Conservation (phyloP, 2,329 filamentous ascomycete species). For the Fusarium bactridioides region DNA sequence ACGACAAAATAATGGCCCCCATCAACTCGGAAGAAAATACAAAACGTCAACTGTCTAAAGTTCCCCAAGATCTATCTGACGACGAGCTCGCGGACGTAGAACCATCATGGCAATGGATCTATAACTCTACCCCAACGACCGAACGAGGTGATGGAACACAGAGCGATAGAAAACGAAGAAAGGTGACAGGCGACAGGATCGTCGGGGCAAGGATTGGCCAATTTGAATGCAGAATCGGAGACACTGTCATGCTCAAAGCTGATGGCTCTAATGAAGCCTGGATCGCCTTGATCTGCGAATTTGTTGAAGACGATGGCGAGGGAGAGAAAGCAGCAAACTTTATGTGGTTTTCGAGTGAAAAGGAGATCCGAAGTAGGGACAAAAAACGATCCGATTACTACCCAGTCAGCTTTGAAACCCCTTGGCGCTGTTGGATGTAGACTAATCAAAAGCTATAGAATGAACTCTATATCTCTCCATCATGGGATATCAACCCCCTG, state of each 20-base stretch:
- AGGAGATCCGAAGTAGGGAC: constrained; percentile 83
- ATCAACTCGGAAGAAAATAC: constrained; percentile 25
- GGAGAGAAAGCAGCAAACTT: constrained; percentile 81
- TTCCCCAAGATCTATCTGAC: constrained; percentile 73
- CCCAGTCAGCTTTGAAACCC: constrained; percentile 56
- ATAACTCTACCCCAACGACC: constrained; percentile 52
- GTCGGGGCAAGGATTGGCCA: constrained; percentile 82
- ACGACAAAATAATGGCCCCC: constrained; percentile 38
- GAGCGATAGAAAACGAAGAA: constrained; percentile 48
- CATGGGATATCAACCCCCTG: constrained; percentile 87
- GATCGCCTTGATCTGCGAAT: constrained; percentile 88
- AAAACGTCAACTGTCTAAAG: constrained; percentile 22
- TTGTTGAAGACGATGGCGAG: constrained; percentile 74
- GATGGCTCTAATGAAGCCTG: constrained; percentile 88
- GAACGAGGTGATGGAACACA: constrained; percentile 39
- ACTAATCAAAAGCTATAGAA: constrained; percentile 60
- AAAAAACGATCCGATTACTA: constrained; percentile 85
- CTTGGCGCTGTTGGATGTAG: background rate
- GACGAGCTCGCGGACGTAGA: constrained; percentile 83
- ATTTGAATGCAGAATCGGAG: constrained; percentile 83
- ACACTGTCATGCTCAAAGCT: constrained; percentile 86
- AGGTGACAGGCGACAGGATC: constrained; percentile 60
- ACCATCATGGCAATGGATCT: constrained; percentile 82
- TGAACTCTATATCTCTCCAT: constrained; percentile 89
- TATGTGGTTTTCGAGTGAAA: constrained; percentile 95